Evolutionary conservation across 2,329 filamentous ascomycete genomes (phyloP).

Genomic region (Ilyonectria sp.): DNA sequence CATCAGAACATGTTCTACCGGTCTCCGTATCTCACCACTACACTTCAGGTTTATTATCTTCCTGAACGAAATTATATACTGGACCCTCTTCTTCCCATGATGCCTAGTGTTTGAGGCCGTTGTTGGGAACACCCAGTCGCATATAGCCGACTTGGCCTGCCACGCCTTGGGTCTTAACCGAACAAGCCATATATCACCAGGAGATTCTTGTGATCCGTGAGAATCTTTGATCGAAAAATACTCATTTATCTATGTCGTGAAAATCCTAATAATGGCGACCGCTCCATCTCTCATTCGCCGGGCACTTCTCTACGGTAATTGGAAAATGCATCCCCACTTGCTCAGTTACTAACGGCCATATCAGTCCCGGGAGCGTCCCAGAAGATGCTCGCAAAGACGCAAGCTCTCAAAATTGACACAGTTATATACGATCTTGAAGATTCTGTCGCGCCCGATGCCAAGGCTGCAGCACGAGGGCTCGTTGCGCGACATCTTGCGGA

Average conservation of each 20-base stretch:
- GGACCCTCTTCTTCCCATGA: too few species aligned
- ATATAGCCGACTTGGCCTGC: not conserved
- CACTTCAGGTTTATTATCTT: too few species aligned
- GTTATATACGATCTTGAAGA: slow-evolving; percentile 33
- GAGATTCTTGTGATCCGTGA: too few species aligned
- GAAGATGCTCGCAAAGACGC: slow-evolving; percentile 28
- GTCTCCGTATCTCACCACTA: too few species aligned
- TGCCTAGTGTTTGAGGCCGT: too few species aligned
- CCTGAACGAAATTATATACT: too few species aligned
- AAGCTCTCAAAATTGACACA: slow-evolving; percentile 2
- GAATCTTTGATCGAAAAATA: too few species aligned
- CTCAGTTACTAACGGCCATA: not conserved
- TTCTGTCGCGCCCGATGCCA: slow-evolving; percentile 19
- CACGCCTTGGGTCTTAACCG: not conserved
- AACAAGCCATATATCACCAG: not conserved
- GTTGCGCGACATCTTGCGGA: slow-evolving; percentile 16
- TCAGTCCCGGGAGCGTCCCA: slow-evolving; percentile 26
- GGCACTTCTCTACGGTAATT: slow-evolving; percentile 20
- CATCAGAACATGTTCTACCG: not conserved
- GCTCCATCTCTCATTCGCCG: slow-evolving; percentile 1
- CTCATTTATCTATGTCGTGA: too few species aligned
- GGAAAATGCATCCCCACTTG: not conserved
- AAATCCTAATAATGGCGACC: not conserved
- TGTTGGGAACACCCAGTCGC: not conserved
- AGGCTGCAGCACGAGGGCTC: slow-evolving; percentile 8